Conservation (phyloP, 2,329 filamentous ascomycete species). For the Colletotrichum musae region DNA sequence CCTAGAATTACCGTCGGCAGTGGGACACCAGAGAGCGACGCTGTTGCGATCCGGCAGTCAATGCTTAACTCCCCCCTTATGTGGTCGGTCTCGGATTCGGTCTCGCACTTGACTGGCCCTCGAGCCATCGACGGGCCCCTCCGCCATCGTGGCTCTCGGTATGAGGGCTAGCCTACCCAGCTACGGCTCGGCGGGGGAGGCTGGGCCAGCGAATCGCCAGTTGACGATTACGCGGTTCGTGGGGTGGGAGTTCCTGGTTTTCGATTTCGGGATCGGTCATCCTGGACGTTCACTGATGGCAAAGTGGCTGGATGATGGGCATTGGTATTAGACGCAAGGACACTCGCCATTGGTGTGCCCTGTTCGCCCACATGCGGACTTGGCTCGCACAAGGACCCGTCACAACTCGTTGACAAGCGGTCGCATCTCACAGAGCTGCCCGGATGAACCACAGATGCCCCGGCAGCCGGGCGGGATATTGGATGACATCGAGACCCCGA, state of each 20-base stretch:
- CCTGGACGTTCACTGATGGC: too few species aligned
- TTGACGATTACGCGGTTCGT: constrained; percentile 2
- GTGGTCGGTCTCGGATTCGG: constrained; percentile 31
- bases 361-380: not conserved
- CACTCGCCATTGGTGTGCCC: constrained; percentile 9
- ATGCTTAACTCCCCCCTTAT: constrained; percentile 2
- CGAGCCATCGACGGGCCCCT: not conserved
- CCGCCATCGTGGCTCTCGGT: not conserved
- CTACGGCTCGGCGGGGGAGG: not conserved
- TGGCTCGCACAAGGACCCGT: constrained; percentile 2
- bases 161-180: not conserved
- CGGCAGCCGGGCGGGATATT: constrained; percentile 4
- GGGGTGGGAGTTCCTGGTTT: not conserved
- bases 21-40: not conserved
- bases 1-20: not conserved
- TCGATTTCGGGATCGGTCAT: too few species aligned
- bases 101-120: constrained; percentile 8
- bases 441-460: constrained; percentile 16
- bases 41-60: constrained; percentile 3
- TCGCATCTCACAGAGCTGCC: constrained; percentile 6
- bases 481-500: constrained; percentile 17
- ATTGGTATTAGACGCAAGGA: constrained; percentile 4
- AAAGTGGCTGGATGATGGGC: not conserved
- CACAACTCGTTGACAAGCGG: not conserved
- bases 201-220: not conserved